Evolutionary conservation across 2,329 filamentous ascomycete species (phyloP).

Genomic region (Penicillium sp.): DNA sequence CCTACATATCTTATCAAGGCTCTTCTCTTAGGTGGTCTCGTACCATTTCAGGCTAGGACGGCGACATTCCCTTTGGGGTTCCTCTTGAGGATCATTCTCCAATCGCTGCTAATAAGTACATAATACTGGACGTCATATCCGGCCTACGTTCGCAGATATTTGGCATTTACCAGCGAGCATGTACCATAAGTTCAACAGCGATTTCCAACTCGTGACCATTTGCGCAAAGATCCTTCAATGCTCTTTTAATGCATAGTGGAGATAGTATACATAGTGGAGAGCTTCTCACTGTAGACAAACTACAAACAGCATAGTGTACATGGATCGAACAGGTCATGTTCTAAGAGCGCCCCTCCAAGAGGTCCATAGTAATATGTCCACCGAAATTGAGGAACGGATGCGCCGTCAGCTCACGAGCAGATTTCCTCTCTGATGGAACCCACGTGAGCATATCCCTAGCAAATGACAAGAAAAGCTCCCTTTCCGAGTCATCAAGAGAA

Average conservation of each 20-base stretch:
- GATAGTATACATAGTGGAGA: neutral
- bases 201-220: neutral
- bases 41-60: neutral
- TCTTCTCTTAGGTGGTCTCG: neutral
- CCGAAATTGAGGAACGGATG: constrained; percentile 27
- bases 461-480: constrained; percentile 21
- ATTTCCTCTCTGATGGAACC: constrained; percentile 30
- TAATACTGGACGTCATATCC: too few species aligned
- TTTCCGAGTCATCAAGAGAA: neutral
- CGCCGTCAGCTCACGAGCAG: constrained; percentile 29
- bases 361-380: neutral
- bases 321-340: neutral
- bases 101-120: too few species aligned
- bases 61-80: neutral
- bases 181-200: neutral
- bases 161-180: neutral
- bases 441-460: constrained; percentile 30
- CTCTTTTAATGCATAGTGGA: neutral
- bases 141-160: neutral
- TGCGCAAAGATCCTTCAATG: neutral
- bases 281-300: neutral
- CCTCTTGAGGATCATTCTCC: neutral
- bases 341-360: neutral
- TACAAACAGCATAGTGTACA: neutral
- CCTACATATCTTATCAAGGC: too few species aligned